Conservation (phyloP, 2,329 filamentous ascomycete species). For the Thermothelomyces thermophilus region DNA sequence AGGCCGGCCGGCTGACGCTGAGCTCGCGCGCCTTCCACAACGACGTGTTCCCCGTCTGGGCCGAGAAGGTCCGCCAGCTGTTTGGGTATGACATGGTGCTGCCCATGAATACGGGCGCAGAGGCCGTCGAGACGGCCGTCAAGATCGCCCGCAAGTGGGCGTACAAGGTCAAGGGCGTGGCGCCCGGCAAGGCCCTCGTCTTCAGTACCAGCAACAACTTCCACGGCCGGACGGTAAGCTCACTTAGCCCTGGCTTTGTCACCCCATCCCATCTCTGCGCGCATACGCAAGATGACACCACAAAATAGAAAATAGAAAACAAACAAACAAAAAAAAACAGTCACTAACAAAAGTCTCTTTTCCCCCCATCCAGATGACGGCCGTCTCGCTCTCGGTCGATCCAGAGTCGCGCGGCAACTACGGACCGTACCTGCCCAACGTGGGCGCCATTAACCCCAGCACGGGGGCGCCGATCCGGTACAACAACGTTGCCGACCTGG, state of each 20-base stretch:
- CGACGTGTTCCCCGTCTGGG: constrained; percentile 94
- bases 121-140: constrained; percentile 91
- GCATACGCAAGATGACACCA: no score
- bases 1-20: constrained; percentile 82
- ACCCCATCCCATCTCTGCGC: no score
- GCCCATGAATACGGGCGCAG: constrained; percentile 96
- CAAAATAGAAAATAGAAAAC: no score
- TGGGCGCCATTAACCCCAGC: constrained; percentile 69
- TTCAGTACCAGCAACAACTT: constrained; percentile 89
- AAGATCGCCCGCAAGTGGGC: constrained; percentile 98
- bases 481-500: constrained; percentile 76
- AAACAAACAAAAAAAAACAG: neutral
- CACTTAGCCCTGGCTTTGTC: no score
- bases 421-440: constrained; percentile 85
- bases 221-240: constrained; percentile 80
- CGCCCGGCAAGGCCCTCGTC: constrained; percentile 74
- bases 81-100: constrained; percentile 98
- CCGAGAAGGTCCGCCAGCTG: constrained; percentile 79
- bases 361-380: constrained; percentile 65
- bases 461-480: constrained; percentile 76
- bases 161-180: constrained; percentile 91
- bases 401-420: constrained; percentile 96
- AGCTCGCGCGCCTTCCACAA: constrained; percentile 97
- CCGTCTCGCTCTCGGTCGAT: constrained; percentile 91
- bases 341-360: neutral